phyloP scores from a whole-genome alignment of 164 flowering plant species.

The Magnolia officinalis region DNA sequence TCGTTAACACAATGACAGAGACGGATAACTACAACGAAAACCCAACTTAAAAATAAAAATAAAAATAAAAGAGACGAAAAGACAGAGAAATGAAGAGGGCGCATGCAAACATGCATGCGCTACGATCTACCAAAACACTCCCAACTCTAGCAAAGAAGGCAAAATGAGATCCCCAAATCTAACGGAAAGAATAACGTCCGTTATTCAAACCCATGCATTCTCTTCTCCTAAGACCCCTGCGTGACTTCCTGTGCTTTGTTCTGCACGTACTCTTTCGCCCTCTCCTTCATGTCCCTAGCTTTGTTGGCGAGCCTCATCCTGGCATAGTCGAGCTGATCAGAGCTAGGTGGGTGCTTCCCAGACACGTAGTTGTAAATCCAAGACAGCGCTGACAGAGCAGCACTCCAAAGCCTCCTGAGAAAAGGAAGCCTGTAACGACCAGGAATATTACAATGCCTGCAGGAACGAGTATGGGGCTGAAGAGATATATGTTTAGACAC shows the following conservation, averaged over 20 bases:
- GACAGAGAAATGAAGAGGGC: too few species aligned
- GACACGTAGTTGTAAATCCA: constrained; percentile 22
- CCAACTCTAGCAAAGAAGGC: too few species aligned
- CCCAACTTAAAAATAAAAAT: too few species aligned
- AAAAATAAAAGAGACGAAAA: too few species aligned
- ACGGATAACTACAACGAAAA: too few species aligned
- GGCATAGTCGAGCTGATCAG: constrained; percentile 41
- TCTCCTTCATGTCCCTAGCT: constrained; percentile 43
- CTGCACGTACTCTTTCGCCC: constrained; percentile 35
- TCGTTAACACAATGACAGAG: too few species aligned
- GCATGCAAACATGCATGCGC: too few species aligned
- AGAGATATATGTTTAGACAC: neutral
- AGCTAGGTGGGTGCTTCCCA: constrained; percentile 24
- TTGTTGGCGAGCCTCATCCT: constrained; percentile 28
- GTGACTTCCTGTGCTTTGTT: constrained; percentile 5
- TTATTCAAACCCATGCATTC: too few species aligned
- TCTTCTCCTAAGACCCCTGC: neutral
- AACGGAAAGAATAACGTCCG: too few species aligned
- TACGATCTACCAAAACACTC: too few species aligned
- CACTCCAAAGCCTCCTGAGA: constrained; percentile 20
- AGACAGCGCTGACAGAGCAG: constrained; percentile 15
- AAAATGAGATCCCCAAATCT: too few species aligned
- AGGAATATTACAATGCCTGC: constrained; percentile 17
- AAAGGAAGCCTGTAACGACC: constrained; percentile 18
- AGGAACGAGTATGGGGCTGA: constrained; percentile 26